Base-by-base conservation (phyloP, 305 asterid genomes). In the Plantago coronopus region DNA sequence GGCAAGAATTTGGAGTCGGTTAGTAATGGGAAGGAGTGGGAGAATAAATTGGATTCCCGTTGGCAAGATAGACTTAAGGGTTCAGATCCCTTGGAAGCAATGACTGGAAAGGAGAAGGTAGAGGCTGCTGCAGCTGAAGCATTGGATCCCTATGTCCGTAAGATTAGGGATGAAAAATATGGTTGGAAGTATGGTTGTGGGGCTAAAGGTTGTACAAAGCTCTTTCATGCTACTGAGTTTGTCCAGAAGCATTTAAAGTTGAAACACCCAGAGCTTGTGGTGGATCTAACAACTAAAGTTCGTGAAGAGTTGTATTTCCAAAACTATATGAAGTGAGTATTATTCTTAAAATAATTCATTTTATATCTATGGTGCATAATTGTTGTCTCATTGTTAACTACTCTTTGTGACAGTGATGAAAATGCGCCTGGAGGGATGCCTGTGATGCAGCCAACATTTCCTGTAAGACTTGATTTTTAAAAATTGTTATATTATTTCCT, bases 131-230 rank as follows among this genome's bases (percentile, higher is more conserved):
- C 96, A 19, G 78, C 76, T 42, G 97, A 89, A 83, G 96, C 79
- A 17, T 79, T 94, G 68, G 97, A 94, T 59, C 97, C 99, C n/a
- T 68, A 69, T 73, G 95, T 94, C 49, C 95, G 99, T 69, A 89
- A 94, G 68, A 94, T 94, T 71, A 87, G 96, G 83, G 99, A 94
- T 76, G 99, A 94, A 81, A 94, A 94, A 80, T 94, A 94, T 69
- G 99, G 99, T 17, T 89, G 99, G 97, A 94, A 94, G 80, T 94
- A 89, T 81, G 99, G 99, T 54, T 94, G 99, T 77, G 99, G 99
- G 70, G 99, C 99, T 54, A 94, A 94, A 79, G 99, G 99, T 57
- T 94, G 99, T 61, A 94, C 99, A 18, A 94, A 94, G 79, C 95
- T 94, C 75, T 94, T 94, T 73, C 99, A 94, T 74, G 97, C 99